Evolutionary conservation across 176 grass and related monocot genomes (phyloP).

Genomic region (Bothriochloa decipiens): DNA sequence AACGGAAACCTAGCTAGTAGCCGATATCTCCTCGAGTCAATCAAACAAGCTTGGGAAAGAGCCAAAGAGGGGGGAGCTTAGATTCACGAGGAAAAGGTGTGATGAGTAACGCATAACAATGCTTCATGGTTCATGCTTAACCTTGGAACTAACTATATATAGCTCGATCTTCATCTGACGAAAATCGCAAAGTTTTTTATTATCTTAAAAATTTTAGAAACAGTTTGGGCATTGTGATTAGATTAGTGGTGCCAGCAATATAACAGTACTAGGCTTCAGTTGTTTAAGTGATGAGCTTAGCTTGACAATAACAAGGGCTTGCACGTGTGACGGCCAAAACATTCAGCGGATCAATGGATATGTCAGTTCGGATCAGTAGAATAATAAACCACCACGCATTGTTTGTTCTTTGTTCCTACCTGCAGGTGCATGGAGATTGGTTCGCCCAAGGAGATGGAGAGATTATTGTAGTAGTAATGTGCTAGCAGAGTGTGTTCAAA

Average conservation of each 20-base stretch:
- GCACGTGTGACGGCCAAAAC: conserved; percentile 49
- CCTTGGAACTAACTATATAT: too few species aligned
- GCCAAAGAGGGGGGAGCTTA: not conserved
- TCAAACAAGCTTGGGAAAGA: not conserved
- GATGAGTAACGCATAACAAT: not conserved
- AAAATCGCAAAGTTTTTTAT: not conserved
- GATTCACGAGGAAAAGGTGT: conserved; percentile 40
- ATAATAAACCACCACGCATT: not conserved
- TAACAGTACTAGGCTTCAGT: too few species aligned
- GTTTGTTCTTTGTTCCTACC: conserved; percentile 22
- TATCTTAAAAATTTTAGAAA: not conserved
- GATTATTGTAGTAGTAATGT: not conserved
- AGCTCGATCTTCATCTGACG: too few species aligned
- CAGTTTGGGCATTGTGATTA: not conserved
- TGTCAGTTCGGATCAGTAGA: not conserved
- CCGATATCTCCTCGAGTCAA: conserved; percentile 35
- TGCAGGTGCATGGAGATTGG: not conserved
- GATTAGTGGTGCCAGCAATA: not conserved
- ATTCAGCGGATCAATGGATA: conserved; percentile 39
- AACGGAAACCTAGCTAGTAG: not conserved
- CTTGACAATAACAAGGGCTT: conserved; percentile 26
- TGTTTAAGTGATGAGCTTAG: not conserved
- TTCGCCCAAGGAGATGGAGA: not conserved
- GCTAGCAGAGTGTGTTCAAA: conserved; percentile 27
- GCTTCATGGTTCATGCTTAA: not conserved